Evolutionary conservation across 306 rosid genomes (phyloP).

Genomic region (Prunus mongolica): DNA sequence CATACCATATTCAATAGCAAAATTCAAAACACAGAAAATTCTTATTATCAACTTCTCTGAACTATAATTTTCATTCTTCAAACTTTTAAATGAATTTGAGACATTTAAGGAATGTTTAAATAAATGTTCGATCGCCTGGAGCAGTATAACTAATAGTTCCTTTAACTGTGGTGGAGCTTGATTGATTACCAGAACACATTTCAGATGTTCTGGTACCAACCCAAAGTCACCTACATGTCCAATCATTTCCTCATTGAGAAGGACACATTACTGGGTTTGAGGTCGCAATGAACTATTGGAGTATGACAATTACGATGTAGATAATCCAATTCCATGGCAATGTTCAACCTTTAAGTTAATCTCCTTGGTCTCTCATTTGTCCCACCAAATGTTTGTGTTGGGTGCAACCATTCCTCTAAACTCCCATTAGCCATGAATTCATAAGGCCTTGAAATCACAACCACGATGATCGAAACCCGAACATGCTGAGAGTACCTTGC

Average conservation of each 20-base stretch:
- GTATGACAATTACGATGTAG: slow-evolving; percentile 25
- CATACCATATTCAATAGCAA: too few species aligned
- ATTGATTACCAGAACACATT: neutral
- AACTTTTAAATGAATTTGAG: too few species aligned
- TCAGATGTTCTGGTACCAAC: too few species aligned
- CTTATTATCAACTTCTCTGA: too few species aligned
- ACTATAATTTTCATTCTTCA: too few species aligned
- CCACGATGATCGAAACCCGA: slow-evolving; percentile 18
- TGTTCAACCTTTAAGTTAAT: slow-evolving; percentile 24
- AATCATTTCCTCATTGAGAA: slow-evolving; percentile 30
- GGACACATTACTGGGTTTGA: slow-evolving; percentile 33
- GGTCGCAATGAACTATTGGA: slow-evolving; percentile 30
- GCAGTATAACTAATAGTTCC: slow-evolving; percentile 9
- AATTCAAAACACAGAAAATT: too few species aligned
- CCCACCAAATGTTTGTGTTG: neutral
- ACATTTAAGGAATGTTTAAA: too few species aligned
- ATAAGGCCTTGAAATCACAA: slow-evolving; percentile 35
- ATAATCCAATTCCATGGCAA: slow-evolving; percentile 21
- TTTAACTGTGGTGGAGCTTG: slow-evolving; percentile 1
- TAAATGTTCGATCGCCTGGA: too few species aligned
- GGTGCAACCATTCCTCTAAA: slow-evolving; percentile 23
- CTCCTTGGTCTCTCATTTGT: slow-evolving; percentile 9
- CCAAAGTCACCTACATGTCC: slow-evolving; percentile 42
- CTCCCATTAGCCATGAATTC: slow-evolving; percentile 39
- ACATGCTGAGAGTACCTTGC: slow-evolving; percentile 28